Conservation (phyloP, 768 basidiomycete species). For the Scleroderma citrinum region DNA sequence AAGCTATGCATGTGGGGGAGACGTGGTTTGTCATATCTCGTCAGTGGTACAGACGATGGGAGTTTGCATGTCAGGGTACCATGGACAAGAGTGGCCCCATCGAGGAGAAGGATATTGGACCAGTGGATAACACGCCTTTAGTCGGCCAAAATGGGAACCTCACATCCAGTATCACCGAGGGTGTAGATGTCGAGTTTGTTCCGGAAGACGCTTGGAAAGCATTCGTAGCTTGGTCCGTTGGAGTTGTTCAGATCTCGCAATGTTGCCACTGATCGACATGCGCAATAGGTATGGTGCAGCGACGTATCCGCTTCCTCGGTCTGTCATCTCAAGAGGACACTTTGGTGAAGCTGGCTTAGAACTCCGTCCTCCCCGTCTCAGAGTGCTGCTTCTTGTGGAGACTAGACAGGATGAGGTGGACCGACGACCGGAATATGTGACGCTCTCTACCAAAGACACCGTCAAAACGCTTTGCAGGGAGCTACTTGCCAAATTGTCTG, state of each 20-base stretch:
- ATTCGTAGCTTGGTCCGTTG: slow-evolving; percentile 52
- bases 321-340: slow-evolving; percentile 57
- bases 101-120: slow-evolving; percentile 57
- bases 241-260: neutral
- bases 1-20: slow-evolving; percentile 56
- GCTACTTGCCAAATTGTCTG: slow-evolving; percentile 35
- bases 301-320: slow-evolving; percentile 51
- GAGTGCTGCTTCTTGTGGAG: slow-evolving; percentile 42
- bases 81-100: slow-evolving; percentile 62
- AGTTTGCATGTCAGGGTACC: slow-evolving; percentile 62
- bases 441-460: slow-evolving; percentile 48
- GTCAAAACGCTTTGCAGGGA: slow-evolving; percentile 37
- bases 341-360: slow-evolving; percentile 54
- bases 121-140: slow-evolving; percentile 70
- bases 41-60: slow-evolving; percentile 72
- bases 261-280: slow-evolving; percentile 1
- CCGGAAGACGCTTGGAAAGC: slow-evolving; percentile 67
- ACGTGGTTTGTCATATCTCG: slow-evolving; percentile 74
- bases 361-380: slow-evolving; percentile 62
- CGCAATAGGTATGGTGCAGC: slow-evolving; percentile 67
- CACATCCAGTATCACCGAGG: slow-evolving; percentile 45
- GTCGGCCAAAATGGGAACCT: slow-evolving; percentile 48
- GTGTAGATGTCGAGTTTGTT: slow-evolving; percentile 68
- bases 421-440: slow-evolving; percentile 29
- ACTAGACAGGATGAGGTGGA: slow-evolving; percentile 22